Conservation (phyloP, 1,284 basidiomycete species). For the Quambalaria eucalypti region DNA sequence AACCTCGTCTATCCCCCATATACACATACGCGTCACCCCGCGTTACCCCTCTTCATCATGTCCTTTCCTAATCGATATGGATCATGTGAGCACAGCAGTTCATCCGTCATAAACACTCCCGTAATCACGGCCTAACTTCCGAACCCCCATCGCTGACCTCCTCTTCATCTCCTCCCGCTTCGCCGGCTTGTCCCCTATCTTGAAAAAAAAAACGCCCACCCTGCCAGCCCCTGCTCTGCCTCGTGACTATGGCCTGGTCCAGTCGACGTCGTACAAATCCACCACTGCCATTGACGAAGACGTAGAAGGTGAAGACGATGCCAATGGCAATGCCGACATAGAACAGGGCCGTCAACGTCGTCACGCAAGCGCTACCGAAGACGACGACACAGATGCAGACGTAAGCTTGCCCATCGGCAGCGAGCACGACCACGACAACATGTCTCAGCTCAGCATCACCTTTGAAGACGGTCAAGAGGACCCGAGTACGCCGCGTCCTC, state of each 20-base stretch:
- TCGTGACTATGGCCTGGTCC: background rate
- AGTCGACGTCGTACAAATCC: background rate
- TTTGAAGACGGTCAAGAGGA: no score
- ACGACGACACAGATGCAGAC: background rate
- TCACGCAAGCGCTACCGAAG: background rate
- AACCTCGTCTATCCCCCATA: no score
- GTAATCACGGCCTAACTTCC: background rate
- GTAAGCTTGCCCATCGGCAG: background rate
- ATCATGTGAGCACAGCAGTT: background rate
- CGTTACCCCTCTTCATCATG: no score
- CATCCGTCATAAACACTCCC: background rate
- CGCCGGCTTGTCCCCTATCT: no score
- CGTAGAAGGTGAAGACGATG: background rate
- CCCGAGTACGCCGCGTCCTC: background rate
- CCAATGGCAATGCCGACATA: background rate
- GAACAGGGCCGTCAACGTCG: no score
- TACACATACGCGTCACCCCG: no score
- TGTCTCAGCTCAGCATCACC: background rate
- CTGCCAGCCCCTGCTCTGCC: background rate
- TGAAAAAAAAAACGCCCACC: no score
- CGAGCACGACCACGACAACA: background rate
- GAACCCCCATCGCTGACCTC: background rate
- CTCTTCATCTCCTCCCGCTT: background rate
- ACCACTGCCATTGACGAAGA: background rate
- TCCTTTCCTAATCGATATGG: constrained; percentile 1